Conservation (phyloP, 768 basidiomycete genomes). For the Roridomyces roridus region DNA sequence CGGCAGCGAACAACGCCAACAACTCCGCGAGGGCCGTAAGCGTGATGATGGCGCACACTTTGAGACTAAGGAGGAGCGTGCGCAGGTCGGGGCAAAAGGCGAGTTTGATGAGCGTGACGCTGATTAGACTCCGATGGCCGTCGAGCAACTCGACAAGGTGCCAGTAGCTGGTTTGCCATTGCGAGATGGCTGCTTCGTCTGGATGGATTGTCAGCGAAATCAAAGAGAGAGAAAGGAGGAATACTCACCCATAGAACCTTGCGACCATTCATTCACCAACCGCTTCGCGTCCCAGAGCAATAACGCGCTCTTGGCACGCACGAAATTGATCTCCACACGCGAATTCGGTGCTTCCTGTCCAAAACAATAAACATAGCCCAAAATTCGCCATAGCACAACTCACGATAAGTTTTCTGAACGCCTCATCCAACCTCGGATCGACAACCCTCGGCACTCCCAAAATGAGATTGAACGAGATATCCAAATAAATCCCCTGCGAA, state of each 20-base stretch:
- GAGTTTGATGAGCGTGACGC: not conserved
- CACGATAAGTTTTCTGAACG: conserved; percentile 6
- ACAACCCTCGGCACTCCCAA: not conserved
- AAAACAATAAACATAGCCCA: too few species aligned
- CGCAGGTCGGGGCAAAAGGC: conserved; percentile 5
- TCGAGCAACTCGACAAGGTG: conserved; percentile 12
- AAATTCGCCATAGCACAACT: too few species aligned
- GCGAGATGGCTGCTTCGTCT: not conserved
- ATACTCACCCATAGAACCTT: not conserved
- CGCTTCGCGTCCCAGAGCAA: not conserved
- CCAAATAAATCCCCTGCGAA: conserved; percentile 15
- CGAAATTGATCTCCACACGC: conserved; percentile 7
- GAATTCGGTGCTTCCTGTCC: not conserved
- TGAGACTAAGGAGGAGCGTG: conserved; percentile 4
- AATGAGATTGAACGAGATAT: conserved; percentile 7
- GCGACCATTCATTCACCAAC: not conserved
- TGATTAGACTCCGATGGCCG: conserved; percentile 8
- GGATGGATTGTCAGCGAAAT: not conserved
- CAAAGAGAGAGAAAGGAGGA: not conserved
- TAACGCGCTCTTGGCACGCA: conserved; percentile 10
- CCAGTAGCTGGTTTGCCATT: conserved; percentile 13
- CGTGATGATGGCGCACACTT: conserved; percentile 2
- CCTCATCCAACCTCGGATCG: not conserved
- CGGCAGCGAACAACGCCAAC: conserved; percentile 36
- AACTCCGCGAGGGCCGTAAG: conserved; percentile 6